Base-by-base conservation (phyloP, 768 basidiomycete species). In the Rhodotorula babjevae region DNA sequence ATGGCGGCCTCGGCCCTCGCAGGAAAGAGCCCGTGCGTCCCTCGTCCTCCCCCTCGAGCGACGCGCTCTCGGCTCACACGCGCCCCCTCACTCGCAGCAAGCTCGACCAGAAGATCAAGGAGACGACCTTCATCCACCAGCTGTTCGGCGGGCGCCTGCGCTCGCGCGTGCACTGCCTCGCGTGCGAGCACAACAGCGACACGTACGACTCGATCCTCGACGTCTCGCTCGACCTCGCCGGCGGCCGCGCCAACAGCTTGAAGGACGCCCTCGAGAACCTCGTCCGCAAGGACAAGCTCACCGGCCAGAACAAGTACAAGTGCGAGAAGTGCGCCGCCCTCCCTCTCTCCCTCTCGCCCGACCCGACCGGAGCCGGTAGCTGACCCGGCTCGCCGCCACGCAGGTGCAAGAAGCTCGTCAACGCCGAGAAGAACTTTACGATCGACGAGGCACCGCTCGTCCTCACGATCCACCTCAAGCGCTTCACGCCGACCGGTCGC, bases 181-280 rank as follows among this genome's bases (percentile, higher is more conserved):
- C 86, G 71, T 99, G 96, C 81, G 83, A 84, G 15, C 83, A 93
- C 81, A 90, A 91, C 79, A 93, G 91, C 80, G 96, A 99, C 82
- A 99, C 96, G 5, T 94, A 93, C 79, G 96, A 99, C 84, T 87
- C 89, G 75, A 90, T 94, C 78, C 85, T 98, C 65, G 96, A 99
- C 82, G 85, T 99, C 64, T 93, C 91, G 79, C 83, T 99, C 72
- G 96, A 98, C 80, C 90, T 98, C 69, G 36, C 23, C 25, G 84
- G 86, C 71, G 87, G 85, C 67, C 64, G 74, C 27, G 68, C 84
- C 46, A 80, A 84, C 46, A 84, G 84, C 8, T 77, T 97, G 63
- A 87, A 84, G 80, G 87, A 89, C 9, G 92, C 91, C 4, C 81
- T 95, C 68, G 84, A 85, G 49, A 89, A 88, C 78, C 96, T 96